Evolutionary conservation across 805 yeast species (phyloP), one percentile per base, ranked within the genome.

Genomic region (Monosporozyma servazzii): DNA sequence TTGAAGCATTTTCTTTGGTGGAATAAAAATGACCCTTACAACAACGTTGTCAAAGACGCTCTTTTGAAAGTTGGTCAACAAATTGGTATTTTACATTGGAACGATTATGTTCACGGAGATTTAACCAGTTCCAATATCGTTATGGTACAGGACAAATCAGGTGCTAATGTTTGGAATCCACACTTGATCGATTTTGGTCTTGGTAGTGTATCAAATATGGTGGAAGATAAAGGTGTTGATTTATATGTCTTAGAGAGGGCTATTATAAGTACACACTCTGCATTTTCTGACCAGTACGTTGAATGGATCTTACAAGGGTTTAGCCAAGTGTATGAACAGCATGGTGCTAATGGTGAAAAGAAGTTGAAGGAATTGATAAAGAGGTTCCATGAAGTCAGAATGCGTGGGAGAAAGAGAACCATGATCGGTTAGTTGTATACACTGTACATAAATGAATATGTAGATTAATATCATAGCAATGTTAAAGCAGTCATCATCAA

Each of bases 211-310:
- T 81, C 95, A 0, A 75, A 76, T 1, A 65, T 88, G 54, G 77
- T 86, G 0, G 99, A 93, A 60, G 98, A 91, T 62, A 89, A 88
- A 67, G 98, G 98, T 3, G 99, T 93, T n/a, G 99, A 93, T 66
- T 67, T 93, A 53, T 93, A 93, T 60, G 98, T 93, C 10, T 69
- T 93, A 54, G 99, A 93, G 67, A 74, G 98, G 60, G 98, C 99
- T 0, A 77, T 93, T 18, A 70, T 80, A 30, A 87, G 96, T 57
- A 93, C 99, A 1, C 99, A 93, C 67, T 91, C 98, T 0, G 74
- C 75, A 5, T 78, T 77, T 60, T 75, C 96, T 1, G 76, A 74
- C 1, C 60, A 65, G 43, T 89, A 89, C 64, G 82, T 79, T 58
- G 65, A 69, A 42, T 83, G 91, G 89, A 60, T 89, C 5, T 68